Conservation (phyloP, 177 flowering plant species). For the Vitis hybrid region DNA sequence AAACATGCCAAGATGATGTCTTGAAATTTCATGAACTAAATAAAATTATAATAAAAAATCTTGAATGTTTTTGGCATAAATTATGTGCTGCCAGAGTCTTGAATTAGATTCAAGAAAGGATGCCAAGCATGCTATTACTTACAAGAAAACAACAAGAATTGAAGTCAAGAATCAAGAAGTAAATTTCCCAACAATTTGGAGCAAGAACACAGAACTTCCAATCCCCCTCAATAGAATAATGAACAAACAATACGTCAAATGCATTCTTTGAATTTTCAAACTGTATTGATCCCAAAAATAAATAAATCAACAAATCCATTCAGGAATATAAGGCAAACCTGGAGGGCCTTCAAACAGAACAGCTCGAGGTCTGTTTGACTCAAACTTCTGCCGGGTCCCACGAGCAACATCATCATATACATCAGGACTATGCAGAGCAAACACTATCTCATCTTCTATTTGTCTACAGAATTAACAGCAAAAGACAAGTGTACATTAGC, state of each 20-base stretch:
- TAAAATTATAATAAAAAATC: too few species aligned
- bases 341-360: conserved; percentile 99
- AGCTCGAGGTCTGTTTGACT: conserved; percentile 93
- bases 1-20: too few species aligned
- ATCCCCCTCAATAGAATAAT: not conserved
- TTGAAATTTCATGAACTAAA: too few species aligned
- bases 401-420: conserved; percentile 93
- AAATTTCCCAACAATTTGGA: too few species aligned
- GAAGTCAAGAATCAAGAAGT: too few species aligned
- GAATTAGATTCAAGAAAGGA: too few species aligned
- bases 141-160: too few species aligned
- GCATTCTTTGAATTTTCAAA: not conserved
- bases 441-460: conserved; percentile 79
- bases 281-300: too few species aligned
- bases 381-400: conserved; percentile 90
- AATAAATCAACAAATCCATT: not conserved
- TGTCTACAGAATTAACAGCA: conserved; percentile 47
- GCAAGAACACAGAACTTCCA: too few species aligned
- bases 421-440: conserved; percentile 86
- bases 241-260: not conserved
- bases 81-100: too few species aligned
- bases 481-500: not conserved
- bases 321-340: conserved; percentile 43
- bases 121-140: too few species aligned
- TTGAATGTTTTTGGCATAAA: too few species aligned